Conservation (phyloP, 768 basidiomycete species). For the Lepiota subincarnata region DNA sequence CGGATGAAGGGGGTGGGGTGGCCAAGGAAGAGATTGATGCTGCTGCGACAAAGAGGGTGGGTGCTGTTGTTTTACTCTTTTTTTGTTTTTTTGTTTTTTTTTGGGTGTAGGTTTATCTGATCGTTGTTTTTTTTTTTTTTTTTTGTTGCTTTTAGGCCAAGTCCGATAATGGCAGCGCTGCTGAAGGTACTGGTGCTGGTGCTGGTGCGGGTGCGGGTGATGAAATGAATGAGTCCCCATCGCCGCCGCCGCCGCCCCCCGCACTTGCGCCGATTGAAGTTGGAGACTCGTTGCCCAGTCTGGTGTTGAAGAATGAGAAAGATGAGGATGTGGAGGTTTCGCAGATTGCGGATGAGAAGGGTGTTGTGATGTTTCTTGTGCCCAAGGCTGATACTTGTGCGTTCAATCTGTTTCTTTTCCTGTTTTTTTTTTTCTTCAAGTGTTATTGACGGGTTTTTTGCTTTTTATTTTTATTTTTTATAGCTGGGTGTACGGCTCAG, state of each 20-base stretch:
- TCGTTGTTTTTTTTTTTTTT: conserved; percentile 3
- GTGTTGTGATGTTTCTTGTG: conserved; percentile 78
- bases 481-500: conserved; percentile 89
- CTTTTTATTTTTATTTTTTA: not conserved
- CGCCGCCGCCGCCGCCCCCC: not conserved
- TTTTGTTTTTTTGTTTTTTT: conserved; percentile 1
- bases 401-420: not conserved
- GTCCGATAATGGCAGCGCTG: conserved; percentile 17
- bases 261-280: conserved; percentile 48
- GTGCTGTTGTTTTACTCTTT: conserved; percentile 4
- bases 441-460: not conserved
- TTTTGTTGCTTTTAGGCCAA: conserved; percentile 27
- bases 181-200: conserved; percentile 14
- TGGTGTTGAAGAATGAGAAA: conserved; percentile 82
- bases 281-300: conserved; percentile 69
- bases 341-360: conserved; percentile 60
- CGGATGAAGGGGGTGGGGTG: conserved; percentile 26
- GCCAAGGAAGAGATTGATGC: conserved; percentile 29
- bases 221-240: conserved; percentile 14
- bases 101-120: no score
- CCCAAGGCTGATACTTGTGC: conserved; percentile 83
- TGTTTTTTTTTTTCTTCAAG: conserved; percentile 21
- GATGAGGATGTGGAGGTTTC: conserved; percentile 71
- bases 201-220: conserved; percentile 23
- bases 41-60: conserved; percentile 38